A percentile compares a stretch with the other conserved stretches of the same genome.
These are phyloP conservation scores for Biscutella laevigata DNA, from an alignment of 441 rosid genomes.

Conservation along the genomic window DNA sequence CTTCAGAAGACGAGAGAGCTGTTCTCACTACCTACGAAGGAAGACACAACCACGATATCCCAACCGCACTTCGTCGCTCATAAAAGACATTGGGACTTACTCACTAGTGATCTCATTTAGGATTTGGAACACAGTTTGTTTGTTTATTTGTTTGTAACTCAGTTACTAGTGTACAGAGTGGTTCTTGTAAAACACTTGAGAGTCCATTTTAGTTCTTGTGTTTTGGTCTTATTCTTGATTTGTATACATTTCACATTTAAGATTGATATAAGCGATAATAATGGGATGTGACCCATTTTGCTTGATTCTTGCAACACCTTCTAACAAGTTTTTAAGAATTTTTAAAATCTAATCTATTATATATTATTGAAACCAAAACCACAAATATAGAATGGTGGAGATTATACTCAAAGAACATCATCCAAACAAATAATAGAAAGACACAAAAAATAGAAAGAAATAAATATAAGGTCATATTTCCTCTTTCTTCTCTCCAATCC, in stretches of 20 bases:
- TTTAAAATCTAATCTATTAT: neutral
- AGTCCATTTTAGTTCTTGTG: conserved; percentile 11
- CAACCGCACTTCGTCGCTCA: conserved; percentile 25
- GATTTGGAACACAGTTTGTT: conserved; percentile 20
- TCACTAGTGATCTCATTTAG: conserved; percentile 14
- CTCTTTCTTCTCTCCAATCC: conserved; percentile 13
- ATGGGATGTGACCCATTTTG: neutral
- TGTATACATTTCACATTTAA: conserved; percentile 9
- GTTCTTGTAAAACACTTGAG: conserved; percentile 9
- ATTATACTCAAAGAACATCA: conserved; percentile 7
- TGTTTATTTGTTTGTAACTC: conserved; percentile 22
- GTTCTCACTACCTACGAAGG: conserved; percentile 33
- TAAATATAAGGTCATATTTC: conserved; percentile 11
- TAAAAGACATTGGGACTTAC: conserved; percentile 16
- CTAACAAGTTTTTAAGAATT: neutral
- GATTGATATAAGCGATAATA: conserved; percentile 9
- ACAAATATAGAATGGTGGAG: conserved; percentile 19
- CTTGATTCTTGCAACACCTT: neutral
- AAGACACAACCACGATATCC: conserved; percentile 31
- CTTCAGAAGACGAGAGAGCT: conserved; percentile 24
- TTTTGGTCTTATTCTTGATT: conserved; percentile 8
- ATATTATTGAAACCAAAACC: conserved; percentile 12
- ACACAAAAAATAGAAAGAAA: conserved; percentile 13
- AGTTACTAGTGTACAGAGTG: conserved; percentile 17
- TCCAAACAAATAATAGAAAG: conserved; percentile 19